Base-by-base conservation (phyloP, 2,329 filamentous ascomycete species). In the Pseudogymnoascus verrucosus region DNA sequence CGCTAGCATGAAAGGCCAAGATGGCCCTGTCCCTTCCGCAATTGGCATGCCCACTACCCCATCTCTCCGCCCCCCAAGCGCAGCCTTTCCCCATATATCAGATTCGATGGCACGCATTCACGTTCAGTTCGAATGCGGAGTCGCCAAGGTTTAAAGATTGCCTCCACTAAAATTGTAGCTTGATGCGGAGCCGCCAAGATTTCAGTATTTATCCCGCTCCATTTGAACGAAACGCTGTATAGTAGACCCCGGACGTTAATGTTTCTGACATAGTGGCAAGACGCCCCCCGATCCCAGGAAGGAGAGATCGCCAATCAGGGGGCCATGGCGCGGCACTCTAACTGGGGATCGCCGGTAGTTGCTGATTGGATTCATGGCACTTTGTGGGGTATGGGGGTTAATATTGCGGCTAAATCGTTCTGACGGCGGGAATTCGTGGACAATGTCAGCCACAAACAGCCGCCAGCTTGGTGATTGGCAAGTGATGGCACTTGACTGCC, bases 331-430 rank as follows among this genome's bases (percentile, higher is more conserved):
- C 51, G 28, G 28, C 51, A 57, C 51, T 57, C 51, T 57, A 57
- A 34, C 51, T 57, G 28, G 51, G 26, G 51, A 57, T 57, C 51
- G 51, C 19, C 51, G 51, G 51, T 57, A 57, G 26, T 57, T 57
- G 51, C 26, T 57, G 51, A 57, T 57, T 57, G 51, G 51, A 57
- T 57, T 57, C n/a, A 34, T 57, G 47, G 47, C 47, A 54, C 26
- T 54, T 54, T 54, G 47, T 19, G 51, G 51, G 28, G 28, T 19
- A 57, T 34, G 28, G 51, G 47, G 10, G n/a, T 16, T 34, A 34
- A 47, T 57, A 12, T 57, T 57, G 51, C 26, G 26, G 51, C 26
- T 57, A 57, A 57, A 57, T 34, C 16, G 51, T 16, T 57, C 51
- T 57, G 51, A 34, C 28, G 26, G 51, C 51, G n/a, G 51, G 51